These are phyloP conservation scores for Pelargonium fulgidum DNA, from an alignment of 441 rosid genomes.

Conservation along the genomic window DNA sequence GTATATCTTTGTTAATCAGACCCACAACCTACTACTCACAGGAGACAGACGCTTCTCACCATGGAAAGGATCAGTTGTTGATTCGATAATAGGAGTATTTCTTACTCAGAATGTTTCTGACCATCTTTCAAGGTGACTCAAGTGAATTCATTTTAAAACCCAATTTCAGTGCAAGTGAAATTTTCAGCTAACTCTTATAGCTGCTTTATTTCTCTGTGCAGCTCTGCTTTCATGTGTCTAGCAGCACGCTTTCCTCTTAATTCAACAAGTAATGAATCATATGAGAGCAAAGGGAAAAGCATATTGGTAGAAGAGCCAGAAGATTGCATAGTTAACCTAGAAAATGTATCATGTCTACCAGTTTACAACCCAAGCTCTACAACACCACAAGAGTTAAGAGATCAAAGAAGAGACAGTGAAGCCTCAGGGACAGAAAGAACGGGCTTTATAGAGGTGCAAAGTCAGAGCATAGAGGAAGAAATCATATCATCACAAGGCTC, in stretches of 20 bases:
- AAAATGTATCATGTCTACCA: conserved; percentile 27
- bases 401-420: conserved; percentile 32
- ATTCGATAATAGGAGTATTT: conserved; percentile 93
- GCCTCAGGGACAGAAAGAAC: conserved; percentile 37
- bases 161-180: conserved; percentile 17
- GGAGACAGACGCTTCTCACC: conserved; percentile 95
- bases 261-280: conserved; percentile 29
- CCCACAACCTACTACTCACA: conserved; percentile 33
- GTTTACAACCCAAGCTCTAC: conserved; percentile 34
- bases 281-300: conserved; percentile 24
- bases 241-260: conserved; percentile 71
- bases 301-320: conserved; percentile 64
- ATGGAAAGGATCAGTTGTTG: conserved; percentile 99
- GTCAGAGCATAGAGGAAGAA: conserved; percentile 59
- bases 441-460: conserved; percentile 33
- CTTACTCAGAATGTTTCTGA: conserved; percentile 97
- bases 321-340: conserved; percentile 34
- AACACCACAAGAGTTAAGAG: conserved; percentile 30
- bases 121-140: conserved; percentile 87
- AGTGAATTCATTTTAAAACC: conserved; percentile 14
- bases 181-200: conserved; percentile 16
- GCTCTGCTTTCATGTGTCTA: conserved; percentile 94
- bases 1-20: neutral
- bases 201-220: conserved; percentile 34
- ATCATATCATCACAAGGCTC: conserved; percentile 60